Conservation (phyloP, 805 yeast species). For the fission yeast (Schizosaccharomyces pombe) region ASM294v3 CU329670.1:1560001-1560500, state of each 20-base stretch:
- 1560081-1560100: constrained; percentile 95
- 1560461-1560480: constrained; percentile 37
- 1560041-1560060: constrained; percentile 36
- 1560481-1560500: background rate
- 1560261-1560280: constrained; percentile 90
- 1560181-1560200: constrained; percentile 15
- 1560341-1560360: constrained; percentile 27
- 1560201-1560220: constrained; percentile 9
- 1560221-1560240: constrained; percentile 22
- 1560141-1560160: constrained; percentile 85
- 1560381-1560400: constrained; percentile 58
- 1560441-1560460: constrained; percentile 67
- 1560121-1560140: constrained; percentile 80
- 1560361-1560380: background rate
- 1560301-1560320: constrained; percentile 73
- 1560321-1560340: constrained; percentile 94
- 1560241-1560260: constrained; percentile 97
- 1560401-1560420: constrained; percentile 85
- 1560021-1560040: constrained; percentile 23
- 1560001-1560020: constrained; percentile 35
- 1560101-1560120: constrained; percentile 53
- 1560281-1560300: constrained; percentile 80
- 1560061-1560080: constrained; percentile 68
- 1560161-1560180: constrained; percentile 35
- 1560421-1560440: constrained; percentile 77